A percentile compares a stretch with the other conserved stretches of the same genome.
These are phyloP conservation scores for Tetrahymena malaccensis DNA, from an alignment of 73 alveolate genomes.

Conservation along the genomic window DNA sequence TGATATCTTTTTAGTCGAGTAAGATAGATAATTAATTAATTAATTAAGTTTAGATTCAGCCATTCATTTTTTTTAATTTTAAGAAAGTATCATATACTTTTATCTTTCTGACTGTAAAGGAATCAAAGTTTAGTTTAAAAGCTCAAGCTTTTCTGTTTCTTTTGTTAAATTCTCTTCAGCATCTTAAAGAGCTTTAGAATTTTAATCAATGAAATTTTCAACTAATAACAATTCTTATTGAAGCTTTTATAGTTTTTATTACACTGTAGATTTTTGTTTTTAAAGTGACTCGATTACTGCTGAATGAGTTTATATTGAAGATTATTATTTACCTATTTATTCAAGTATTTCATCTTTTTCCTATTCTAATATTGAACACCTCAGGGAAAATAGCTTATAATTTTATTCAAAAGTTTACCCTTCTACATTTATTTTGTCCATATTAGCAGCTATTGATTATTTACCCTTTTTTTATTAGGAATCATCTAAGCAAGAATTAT, in stretches of 20 bases:
- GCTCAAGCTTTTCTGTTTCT: conserved; percentile 14
- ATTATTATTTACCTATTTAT: background rate
- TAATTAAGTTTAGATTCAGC: background rate
- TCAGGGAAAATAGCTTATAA: conserved; percentile 1
- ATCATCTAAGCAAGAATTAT: background rate
- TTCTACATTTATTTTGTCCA: background rate
- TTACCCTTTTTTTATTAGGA: background rate
- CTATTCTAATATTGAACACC: background rate
- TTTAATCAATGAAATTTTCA: background rate
- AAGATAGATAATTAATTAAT: background rate
- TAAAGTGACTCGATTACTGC: conserved; percentile 4
- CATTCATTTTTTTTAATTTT: background rate
- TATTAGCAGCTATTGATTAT: background rate
- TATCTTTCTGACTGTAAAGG: conserved; percentile 14
- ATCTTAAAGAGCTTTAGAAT: background rate
- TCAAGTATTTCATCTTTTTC: background rate
- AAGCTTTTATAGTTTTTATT: background rate
- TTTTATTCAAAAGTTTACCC: conserved; percentile 5
- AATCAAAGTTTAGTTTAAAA: conserved; percentile 18
- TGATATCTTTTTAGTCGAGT: background rate
- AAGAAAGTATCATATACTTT: background rate
- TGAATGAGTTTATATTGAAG: background rate
- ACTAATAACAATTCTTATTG: background rate
- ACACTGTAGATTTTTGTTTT: background rate
- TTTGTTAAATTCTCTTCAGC: background rate